Evolutionary conservation across 2,329 filamentous ascomycete genomes (phyloP).

Genomic region (Sporothrix humicola): DNA sequence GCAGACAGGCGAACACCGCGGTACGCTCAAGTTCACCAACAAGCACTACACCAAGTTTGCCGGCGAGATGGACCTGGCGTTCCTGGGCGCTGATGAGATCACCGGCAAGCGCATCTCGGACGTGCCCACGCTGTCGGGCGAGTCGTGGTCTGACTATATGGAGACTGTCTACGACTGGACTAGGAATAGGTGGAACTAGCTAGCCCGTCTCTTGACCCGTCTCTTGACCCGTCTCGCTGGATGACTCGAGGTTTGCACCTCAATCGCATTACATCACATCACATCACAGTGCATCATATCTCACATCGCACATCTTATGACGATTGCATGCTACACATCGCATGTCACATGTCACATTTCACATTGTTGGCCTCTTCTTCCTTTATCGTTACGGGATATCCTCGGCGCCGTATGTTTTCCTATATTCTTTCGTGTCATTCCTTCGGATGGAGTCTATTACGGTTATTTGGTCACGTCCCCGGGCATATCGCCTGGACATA

Average conservation of each 20-base stretch:
- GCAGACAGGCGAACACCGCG: constrained; percentile 38
- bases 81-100: constrained; percentile 39
- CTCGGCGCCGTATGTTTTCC: neutral
- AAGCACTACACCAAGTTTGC: constrained; percentile 42
- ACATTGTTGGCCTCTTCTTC: too few species aligned
- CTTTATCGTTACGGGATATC: constrained; percentile 17
- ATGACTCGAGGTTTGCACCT: neutral
- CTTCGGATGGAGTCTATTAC: constrained; percentile 2
- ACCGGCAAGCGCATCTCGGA: constrained; percentile 40
- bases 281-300: neutral
- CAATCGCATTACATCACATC: neutral
- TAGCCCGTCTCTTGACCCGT: neutral
- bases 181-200: constrained; percentile 37
- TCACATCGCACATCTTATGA: neutral
- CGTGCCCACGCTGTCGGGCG: constrained; percentile 35
- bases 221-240: neutral
- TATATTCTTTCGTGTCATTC: neutral
- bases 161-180: constrained; percentile 40
- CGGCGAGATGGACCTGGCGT: constrained; percentile 40
- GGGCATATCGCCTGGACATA: neutral
- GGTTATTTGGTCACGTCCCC: neutral
- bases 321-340: neutral
- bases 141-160: constrained; percentile 41
- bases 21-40: constrained; percentile 42
- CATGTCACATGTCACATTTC: constrained; percentile 1